Evolutionary conservation across 2,329 filamentous ascomycete genomes (phyloP).

Genomic region (Penicillium hesseltinei): DNA sequence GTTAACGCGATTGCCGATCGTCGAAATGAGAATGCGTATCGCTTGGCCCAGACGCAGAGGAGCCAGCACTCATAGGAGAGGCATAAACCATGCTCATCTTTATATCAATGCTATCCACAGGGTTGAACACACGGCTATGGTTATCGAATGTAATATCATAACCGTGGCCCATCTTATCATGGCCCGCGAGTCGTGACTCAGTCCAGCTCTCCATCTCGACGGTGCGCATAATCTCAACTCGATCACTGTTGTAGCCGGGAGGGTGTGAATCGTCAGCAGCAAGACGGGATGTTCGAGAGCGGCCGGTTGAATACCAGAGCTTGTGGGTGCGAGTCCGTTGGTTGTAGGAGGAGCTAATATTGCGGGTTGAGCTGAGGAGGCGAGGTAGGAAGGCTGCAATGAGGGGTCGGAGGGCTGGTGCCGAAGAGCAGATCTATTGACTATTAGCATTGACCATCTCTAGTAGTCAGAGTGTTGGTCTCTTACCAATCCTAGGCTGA

Average conservation of each 20-base stretch:
- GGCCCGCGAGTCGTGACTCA: conserved; percentile 22
- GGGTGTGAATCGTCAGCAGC: conserved; percentile 11
- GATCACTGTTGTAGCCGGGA: conserved; percentile 22
- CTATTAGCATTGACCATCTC: neutral
- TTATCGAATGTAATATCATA: conserved; percentile 21
- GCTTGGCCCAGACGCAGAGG: conserved; percentile 11
- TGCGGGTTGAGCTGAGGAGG: conserved; percentile 30
- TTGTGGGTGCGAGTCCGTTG: conserved; percentile 21
- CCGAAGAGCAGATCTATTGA: conserved; percentile 37
- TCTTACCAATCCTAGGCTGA: conserved; percentile 37
- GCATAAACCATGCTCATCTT: conserved; percentile 21
- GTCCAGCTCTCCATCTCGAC: conserved; percentile 38
- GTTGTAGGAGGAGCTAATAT: conserved; percentile 19
- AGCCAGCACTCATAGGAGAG: conserved; percentile 26
- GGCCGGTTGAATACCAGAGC: conserved; percentile 22
- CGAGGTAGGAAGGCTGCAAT: conserved; percentile 33
- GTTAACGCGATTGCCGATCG: neutral
- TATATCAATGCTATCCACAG: conserved; percentile 16
- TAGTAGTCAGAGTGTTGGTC: neutral
- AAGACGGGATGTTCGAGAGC: conserved; percentile 23
- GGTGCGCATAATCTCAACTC: conserved; percentile 35
- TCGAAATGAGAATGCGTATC: conserved; percentile 4
- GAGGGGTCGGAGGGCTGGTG: conserved; percentile 37
- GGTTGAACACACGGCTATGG: conserved; percentile 13
- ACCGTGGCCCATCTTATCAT: conserved; percentile 14